Evolutionary conservation across 805 yeast species (phyloP), one percentile per base, ranked within the genome.

Genomic region (Wickerhamiella australiensis): DNA sequence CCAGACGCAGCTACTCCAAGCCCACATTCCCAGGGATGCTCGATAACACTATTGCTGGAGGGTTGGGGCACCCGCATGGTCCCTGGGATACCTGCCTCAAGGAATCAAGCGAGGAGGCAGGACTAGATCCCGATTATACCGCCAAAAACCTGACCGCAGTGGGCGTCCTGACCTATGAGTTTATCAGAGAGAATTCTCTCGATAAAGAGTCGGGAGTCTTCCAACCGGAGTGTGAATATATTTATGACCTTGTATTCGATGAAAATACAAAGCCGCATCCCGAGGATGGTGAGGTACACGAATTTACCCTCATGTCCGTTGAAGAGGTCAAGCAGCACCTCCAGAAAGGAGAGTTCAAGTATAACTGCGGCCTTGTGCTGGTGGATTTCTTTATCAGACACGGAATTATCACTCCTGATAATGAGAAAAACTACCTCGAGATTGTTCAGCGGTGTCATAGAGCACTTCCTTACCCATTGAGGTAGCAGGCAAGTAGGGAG

Each of bases 11-110:
- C 0, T 63, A 69, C 4, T 72, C 78, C 1, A 92, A 92, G 63
- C 81, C 81, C 15, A 92, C 98, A 0, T 90, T 77, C 67, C 97
- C 98, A 0, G 82, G 84, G 0, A 82, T 78, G 83, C 72, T 88
- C 35, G 98, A 92, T 63, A 90, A 88, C 63, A 86, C 94, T 0
- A 84, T 92, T 5, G 98, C 95, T 0, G 98, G 98, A 1, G 98
- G 98, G 0, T 59, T 92, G 3, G 96, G 94, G 0, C 72, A 80
- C 62, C 95, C 95, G 0, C 70, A 76, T 55, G 85, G 87, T 0
- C 68, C 79, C 2, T 66, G 70, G 59, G 95, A 85, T 42, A 90
- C 96, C 0, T 77, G 80, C 2, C 56, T 84, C 17, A 92, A 92
- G 61, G 98, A 92, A 62, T 78, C 94, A 58, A 71, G 70, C 52